Conservation (phyloP, 1,284 basidiomycete genomes). For the Sparassis latifolia region DNA sequence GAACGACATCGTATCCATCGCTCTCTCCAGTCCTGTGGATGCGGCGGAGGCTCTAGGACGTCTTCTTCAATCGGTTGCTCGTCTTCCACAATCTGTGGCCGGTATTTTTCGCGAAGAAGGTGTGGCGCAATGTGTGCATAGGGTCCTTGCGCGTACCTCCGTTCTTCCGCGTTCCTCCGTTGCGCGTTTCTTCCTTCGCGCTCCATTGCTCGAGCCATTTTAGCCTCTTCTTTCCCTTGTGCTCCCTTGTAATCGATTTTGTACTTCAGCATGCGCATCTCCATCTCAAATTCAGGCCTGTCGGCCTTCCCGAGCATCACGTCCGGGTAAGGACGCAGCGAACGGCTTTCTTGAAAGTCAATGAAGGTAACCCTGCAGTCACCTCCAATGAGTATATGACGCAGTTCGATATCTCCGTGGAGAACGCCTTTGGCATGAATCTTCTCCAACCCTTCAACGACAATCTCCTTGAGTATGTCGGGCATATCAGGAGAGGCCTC, state of each 20-base stretch:
- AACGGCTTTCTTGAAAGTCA: slow-evolving; percentile 46
- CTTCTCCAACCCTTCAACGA: slow-evolving; percentile 12
- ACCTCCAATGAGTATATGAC: slow-evolving; percentile 46
- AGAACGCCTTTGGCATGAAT: slow-evolving; percentile 16
- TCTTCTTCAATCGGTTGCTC: slow-evolving; percentile 3
- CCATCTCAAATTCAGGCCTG: slow-evolving; percentile 37
- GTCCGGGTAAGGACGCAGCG: slow-evolving; percentile 29
- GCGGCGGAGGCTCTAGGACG: slow-evolving; percentile 5
- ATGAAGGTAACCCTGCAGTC: slow-evolving; percentile 50
- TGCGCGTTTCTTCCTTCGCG: slow-evolving; percentile 3
- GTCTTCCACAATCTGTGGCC: slow-evolving; percentile 1
- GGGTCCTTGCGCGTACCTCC: no score
- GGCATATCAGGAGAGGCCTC: slow-evolving; percentile 21
- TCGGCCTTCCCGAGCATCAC: slow-evolving; percentile 32
- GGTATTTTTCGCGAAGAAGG: no score
- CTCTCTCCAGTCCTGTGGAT: slow-evolving; percentile 26
- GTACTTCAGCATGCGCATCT: slow-evolving; percentile 51
- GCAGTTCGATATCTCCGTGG: slow-evolving; percentile 16
- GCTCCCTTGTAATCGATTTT: slow-evolving; percentile 35
- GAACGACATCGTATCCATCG: slow-evolving; percentile 29
- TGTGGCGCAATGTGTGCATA: no score
- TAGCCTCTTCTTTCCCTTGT: slow-evolving; percentile 16
- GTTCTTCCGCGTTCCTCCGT: not conserved
- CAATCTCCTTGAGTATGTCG: slow-evolving; percentile 15
- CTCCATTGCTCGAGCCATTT: slow-evolving; percentile 8